Conservation (phyloP, 257 asterid genomes). For the Rubia yunnanensis region DNA sequence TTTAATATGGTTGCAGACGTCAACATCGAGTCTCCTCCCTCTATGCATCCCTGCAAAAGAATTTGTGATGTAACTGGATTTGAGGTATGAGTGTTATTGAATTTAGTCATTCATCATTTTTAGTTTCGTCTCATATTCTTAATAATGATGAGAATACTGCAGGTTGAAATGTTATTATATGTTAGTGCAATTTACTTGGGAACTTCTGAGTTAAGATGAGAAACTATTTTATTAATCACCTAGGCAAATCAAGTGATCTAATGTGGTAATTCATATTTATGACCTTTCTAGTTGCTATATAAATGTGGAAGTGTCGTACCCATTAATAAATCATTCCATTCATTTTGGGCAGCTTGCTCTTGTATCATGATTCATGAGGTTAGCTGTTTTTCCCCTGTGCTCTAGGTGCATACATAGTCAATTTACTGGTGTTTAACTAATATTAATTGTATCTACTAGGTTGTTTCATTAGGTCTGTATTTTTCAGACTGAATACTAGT, state of each 20-base stretch:
- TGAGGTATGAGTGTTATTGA: constrained; percentile 39
- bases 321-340: neutral
- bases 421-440: neutral
- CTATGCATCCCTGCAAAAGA: constrained; percentile 71
- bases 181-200: neutral
- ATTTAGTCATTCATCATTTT: neutral
- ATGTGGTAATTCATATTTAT: neutral
- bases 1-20: constrained; percentile 36
- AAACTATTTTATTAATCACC: neutral
- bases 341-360: neutral
- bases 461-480: neutral
- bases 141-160: neutral
- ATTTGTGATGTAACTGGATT: constrained; percentile 90
- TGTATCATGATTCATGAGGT: neutral
- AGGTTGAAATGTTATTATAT: neutral
- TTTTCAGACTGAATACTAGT: neutral
- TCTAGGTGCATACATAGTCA: neutral
- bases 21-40: constrained; percentile 79
- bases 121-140: neutral
- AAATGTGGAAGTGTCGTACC: neutral
- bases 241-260: neutral
- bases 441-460: neutral
- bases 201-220: neutral
- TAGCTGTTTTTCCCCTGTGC: neutral
- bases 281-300: neutral